Base-by-base conservation (phyloP, 768 basidiomycete species). In the Podaxis mareebaensis region DNA sequence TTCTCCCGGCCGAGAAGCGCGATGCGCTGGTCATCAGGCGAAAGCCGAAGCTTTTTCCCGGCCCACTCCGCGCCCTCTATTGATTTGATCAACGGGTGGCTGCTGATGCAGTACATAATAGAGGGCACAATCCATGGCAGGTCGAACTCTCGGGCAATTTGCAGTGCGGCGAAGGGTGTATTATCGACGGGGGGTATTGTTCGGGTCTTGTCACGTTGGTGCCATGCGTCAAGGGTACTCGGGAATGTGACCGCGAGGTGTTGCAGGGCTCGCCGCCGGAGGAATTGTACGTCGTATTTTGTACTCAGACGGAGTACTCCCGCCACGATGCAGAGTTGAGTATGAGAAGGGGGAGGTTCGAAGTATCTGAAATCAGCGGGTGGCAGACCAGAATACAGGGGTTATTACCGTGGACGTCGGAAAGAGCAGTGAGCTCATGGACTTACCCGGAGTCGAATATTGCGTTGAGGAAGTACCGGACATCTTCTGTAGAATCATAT, bases 201-300 rank as follows among this genome's bases (percentile, higher is more conserved):
- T 33, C 79, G 75, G 4, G 64, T 60, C 2, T 59, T 61, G 38
- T 78, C 73, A 53, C 79, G 76, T 26, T 66, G 58, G n/a, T 73
- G 70, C 73, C 77, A 80, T 1, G 64, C 72, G 0, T 64, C 42
- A 17, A 80, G 74, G 13, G 76, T 71, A 15, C 67, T 73, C 3
- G 78, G 78, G 67, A 77, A 80, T 3, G 76, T 74, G 28, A 70
- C 66, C n/a, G 65, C 64, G 30, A 80, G 73, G 66, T 78, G 77
- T 5, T 65, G 64, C 28, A 79, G 64, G 5, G 76, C 75, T 39
- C 78, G 75, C 3, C 61, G 65, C 11, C 73, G 73, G 38, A 79
- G 75, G 63, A 70, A 74, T 51, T 65, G 68, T 5, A 77, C 76
- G 62, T 79, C 73, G 68, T 79, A 79, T 69, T 79, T 80, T 20